These are phyloP conservation scores for Nemania sp. DNA, from an alignment of 2,329 filamentous ascomycete genomes.

Conservation along the genomic window DNA sequence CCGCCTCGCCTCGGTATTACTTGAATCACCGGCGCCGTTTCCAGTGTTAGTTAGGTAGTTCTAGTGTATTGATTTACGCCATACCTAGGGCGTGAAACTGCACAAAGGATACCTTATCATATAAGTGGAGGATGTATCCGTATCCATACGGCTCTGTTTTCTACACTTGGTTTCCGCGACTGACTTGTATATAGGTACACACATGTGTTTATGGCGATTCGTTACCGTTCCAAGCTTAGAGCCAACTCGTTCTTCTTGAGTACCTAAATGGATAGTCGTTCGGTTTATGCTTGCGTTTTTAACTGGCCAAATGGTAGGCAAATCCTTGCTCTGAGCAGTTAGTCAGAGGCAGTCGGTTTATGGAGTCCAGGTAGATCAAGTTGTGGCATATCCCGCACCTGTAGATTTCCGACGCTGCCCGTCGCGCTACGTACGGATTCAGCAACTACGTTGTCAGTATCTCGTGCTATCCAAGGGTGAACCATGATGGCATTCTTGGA, in stretches of 20 bases:
- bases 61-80: no score
- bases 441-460: no score
- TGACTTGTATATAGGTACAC: not conserved
- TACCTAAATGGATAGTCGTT: not conserved
- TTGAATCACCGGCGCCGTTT: slow-evolving; percentile 9
- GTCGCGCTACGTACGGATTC: no score
- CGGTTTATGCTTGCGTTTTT: not conserved
- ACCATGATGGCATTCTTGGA: not conserved
- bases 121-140: not conserved
- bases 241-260: not conserved
- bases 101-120: not conserved
- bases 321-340: slow-evolving; percentile 9
- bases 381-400: not conserved
- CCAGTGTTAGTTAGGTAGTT: not conserved
- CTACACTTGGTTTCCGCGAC: not conserved
- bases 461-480: not conserved
- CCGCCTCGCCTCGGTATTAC: not conserved
- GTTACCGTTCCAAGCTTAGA: not conserved
- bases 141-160: not conserved
- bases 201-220: not conserved
- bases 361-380: not conserved
- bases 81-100: no score
- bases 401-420: no score
- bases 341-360: no score
- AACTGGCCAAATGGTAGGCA: slow-evolving; percentile 15